These are phyloP conservation scores for Crucibulum laeve DNA, from an alignment of 768 basidiomycete genomes.

Conservation along the genomic window DNA sequence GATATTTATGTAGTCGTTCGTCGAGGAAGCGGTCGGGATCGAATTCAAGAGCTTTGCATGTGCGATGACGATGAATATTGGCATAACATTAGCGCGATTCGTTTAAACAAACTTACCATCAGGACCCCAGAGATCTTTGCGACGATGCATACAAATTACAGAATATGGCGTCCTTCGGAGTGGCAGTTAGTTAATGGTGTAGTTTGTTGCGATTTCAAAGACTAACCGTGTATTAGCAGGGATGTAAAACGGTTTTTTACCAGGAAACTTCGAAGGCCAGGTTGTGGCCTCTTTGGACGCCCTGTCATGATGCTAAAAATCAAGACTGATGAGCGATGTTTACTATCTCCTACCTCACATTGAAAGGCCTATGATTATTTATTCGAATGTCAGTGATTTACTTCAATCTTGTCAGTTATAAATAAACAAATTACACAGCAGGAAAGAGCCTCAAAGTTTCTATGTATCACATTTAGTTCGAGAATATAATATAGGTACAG, in stretches of 20 bases:
- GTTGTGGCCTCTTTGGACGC: constrained; percentile 21
- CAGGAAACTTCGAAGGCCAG: constrained; percentile 17
- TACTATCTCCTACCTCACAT: constrained; percentile 16
- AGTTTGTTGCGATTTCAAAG: not conserved
- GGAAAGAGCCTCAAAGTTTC: constrained; percentile 41
- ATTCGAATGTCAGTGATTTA: not conserved
- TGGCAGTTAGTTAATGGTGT: not conserved
- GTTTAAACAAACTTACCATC: constrained; percentile 36
- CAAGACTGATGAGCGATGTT: not conserved
- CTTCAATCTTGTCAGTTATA: not conserved
- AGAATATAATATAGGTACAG: not conserved
- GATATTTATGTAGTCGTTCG: constrained; percentile 45
- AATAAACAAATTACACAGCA: constrained; percentile 20
- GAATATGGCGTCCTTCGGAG: constrained; percentile 16
- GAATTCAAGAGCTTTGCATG: constrained; percentile 42
- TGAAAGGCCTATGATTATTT: constrained; percentile 15
- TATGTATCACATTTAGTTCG: constrained; percentile 9
- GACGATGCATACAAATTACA: constrained; percentile 33
- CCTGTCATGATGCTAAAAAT: constrained; percentile 4
- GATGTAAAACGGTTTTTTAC: constrained; percentile 30
- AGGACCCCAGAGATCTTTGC: constrained; percentile 54
- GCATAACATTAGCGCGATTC: not conserved
- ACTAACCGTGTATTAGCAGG: constrained; percentile 25
- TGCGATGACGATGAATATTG: no score
- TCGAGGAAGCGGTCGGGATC: constrained; percentile 69